Base-by-base conservation (phyloP, 2,329 filamentous ascomycete genomes). In the Phaeosphaeriaceae sp. region DNA sequence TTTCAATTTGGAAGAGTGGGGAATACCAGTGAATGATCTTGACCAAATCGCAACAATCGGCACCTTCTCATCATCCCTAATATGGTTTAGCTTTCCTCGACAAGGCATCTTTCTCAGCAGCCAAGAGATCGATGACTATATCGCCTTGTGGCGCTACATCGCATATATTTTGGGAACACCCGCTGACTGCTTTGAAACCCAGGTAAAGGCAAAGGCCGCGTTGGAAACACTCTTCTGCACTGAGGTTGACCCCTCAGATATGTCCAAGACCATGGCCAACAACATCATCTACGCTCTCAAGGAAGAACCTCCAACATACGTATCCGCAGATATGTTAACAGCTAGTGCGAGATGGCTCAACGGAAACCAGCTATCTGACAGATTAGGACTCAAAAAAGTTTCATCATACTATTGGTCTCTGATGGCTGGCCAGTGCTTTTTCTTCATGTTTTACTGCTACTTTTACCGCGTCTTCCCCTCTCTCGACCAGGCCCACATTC, bases 101-200 rank as follows among this genome's bases (percentile, higher is more conserved):
- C 89, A 92, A 73, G 89, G 89, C 2, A 85, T 93, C 46, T 86
- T 76, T 57, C 74, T 89, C 20, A 79, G 80, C 0, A 49, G 78
- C 21, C 81, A 82, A 48, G 88, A 93, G 65, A 84, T 83, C 2
- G 65, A 67, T 2, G 88, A 92, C 62, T 92, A 90, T 66, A 77
- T 90, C 36, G 87, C 88, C 0, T 75, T 93, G 1, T 93, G 89
- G 88, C 81, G 89, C 2, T 88, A 89, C 55, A 83, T 92, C 11
- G 88, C 83, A 0, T 81, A 90, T 63, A 77, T 92, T 23, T 81
- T 91, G 61, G 89, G 89, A 11, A 84, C 84, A 6, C 89, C 88
- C 0, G 83, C 82, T 1, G 79, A 74, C 1, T 80, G 79, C 56
- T 85, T 91, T 64, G 77, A 78, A 1, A 83, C 79, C 0, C 78